A percentile compares a stretch with the other conserved stretches of the same genome.
These are phyloP conservation scores for Metroxylon sagu DNA, from an alignment of 176 grass and related monocot genomes.

Conservation along the genomic window DNA sequence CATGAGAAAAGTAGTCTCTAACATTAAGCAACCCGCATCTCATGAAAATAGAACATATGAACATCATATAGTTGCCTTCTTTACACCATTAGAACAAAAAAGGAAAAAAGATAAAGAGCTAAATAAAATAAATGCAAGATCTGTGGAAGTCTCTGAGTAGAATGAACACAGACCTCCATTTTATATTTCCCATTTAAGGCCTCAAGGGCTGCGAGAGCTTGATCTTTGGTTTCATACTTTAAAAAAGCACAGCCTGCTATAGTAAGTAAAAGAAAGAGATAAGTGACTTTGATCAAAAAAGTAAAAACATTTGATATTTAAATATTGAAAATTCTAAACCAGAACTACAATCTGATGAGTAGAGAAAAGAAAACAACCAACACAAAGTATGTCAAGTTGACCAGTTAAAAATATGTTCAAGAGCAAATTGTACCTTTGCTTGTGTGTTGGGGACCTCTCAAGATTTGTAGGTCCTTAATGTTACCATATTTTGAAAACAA, in stretches of 20 bases:
- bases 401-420: conserved; percentile 6
- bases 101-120: no score
- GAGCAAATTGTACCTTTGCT: conserved; percentile 64
- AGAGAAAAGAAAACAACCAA: conserved; percentile 10
- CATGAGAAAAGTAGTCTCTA: no score
- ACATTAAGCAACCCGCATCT: no score
- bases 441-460: conserved; percentile 89
- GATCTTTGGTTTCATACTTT: conserved; percentile 94
- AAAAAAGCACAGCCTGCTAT: conserved; percentile 92
- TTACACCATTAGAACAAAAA: no score
- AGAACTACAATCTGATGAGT: not conserved
- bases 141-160: not conserved
- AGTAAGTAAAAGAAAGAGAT: conserved; percentile 2
- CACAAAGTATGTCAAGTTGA: not conserved
- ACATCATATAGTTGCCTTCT: no score
- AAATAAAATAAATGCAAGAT: not conserved
- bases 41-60: no score
- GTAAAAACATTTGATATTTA: conserved; percentile 18
- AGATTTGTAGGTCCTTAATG: conserved; percentile 94
- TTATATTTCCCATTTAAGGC: conserved; percentile 56
- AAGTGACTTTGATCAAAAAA: not conserved
- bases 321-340: conserved; percentile 6
- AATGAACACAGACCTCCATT: conserved; percentile 36
- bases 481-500: conserved; percentile 86
- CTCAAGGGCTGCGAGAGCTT: conserved; percentile 88